Evolutionary conservation across 345 rosid species (phyloP).

Genomic region (Euphorbia pulcherrima): DNA sequence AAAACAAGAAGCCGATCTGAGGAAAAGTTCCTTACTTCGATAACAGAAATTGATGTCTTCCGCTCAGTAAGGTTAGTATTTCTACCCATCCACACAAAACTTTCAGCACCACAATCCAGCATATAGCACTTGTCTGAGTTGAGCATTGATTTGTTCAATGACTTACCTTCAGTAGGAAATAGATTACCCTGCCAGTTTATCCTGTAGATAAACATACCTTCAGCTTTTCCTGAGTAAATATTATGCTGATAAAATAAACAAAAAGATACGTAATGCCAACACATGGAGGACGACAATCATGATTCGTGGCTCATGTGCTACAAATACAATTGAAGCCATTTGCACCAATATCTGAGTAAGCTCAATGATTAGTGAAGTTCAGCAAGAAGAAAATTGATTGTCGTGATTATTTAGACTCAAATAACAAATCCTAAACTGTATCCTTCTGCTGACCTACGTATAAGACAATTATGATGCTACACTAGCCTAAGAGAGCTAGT

Average conservation of each 20-base stretch:
- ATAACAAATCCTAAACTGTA: background rate
- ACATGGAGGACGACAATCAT: background rate
- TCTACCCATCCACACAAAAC: slow-evolving; percentile 88
- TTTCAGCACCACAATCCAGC: slow-evolving; percentile 61
- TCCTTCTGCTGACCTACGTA: background rate
- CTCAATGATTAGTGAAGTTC: background rate
- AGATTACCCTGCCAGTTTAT: slow-evolving; percentile 53
- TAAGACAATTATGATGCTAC: background rate
- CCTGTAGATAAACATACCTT: slow-evolving; percentile 41
- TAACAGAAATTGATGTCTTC: slow-evolving; percentile 59
- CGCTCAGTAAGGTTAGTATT: slow-evolving; percentile 57
- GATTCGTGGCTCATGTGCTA: background rate
- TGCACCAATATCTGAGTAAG: slow-evolving; percentile 7
- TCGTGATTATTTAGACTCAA: background rate
- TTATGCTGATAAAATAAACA: background rate
- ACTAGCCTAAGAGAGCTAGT: background rate
- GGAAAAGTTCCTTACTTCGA: slow-evolving; percentile 49
- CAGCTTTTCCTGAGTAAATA: slow-evolving; percentile 6
- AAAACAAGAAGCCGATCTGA: background rate
- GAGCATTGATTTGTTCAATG: slow-evolving; percentile 54
- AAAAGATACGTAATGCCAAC: background rate
- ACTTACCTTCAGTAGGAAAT: slow-evolving; percentile 39
- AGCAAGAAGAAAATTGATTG: background rate
- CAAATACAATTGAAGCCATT: background rate
- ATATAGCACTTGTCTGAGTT: slow-evolving; percentile 67